phyloP scores from a whole-genome alignment of 441 rosid species.

The Cnidoscolus chayamansa region DNA sequence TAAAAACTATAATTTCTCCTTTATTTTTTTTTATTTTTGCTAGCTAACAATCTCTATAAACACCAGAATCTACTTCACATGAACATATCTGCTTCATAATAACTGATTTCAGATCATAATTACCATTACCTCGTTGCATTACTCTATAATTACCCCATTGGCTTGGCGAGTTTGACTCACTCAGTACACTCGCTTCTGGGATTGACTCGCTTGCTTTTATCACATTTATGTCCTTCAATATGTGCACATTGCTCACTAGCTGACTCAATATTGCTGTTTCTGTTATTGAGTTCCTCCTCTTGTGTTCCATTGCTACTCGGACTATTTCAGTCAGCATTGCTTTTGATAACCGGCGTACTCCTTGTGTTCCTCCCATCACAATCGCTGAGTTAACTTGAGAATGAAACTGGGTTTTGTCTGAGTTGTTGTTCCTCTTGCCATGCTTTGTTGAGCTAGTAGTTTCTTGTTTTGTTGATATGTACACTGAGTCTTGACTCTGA shows the following conservation, averaged over 20 bases:
- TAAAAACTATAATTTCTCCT: neutral
- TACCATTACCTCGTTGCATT: constrained; percentile 43
- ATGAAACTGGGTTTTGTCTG: constrained; percentile 37
- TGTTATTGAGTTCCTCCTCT: constrained; percentile 44
- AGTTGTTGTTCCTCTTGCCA: constrained; percentile 25
- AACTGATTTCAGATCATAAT: constrained; percentile 26
- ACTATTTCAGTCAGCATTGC: constrained; percentile 75
- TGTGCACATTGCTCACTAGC: constrained; percentile 50
- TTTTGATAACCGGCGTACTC: constrained; percentile 57
- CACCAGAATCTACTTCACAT: constrained; percentile 48
- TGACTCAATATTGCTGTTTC: constrained; percentile 68
- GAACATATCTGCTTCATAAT: constrained; percentile 72
- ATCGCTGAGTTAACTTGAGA: constrained; percentile 46
- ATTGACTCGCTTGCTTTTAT: constrained; percentile 40
- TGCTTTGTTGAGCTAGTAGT: constrained; percentile 22
- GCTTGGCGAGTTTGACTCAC: constrained; percentile 33
- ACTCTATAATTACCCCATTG: constrained; percentile 24
- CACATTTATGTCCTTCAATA: constrained; percentile 48
- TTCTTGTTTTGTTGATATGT: constrained; percentile 34
- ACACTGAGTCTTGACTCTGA: constrained; percentile 58
- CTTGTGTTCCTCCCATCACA: constrained; percentile 73
- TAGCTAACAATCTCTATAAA: constrained; percentile 63
- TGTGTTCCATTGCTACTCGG: constrained; percentile 57
- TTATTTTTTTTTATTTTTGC: neutral
- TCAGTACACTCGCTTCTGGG: constrained; percentile 49